Conservation (phyloP, 1,284 basidiomycete species). For the Cutaneotrichosporon mucoides region DNA sequence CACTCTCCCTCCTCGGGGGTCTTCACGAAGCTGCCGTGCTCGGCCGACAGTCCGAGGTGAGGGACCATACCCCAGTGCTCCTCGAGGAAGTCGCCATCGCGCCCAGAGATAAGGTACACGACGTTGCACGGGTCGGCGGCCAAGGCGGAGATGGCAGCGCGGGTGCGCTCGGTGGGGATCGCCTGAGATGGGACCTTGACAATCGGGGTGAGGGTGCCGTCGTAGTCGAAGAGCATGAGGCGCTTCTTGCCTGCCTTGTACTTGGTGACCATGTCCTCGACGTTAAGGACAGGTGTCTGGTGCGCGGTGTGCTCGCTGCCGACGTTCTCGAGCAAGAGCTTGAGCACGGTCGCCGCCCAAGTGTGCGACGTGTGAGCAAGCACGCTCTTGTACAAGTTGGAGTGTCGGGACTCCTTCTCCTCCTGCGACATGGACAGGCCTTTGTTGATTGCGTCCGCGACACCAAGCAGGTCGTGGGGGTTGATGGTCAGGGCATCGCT, state of each 20-base stretch:
- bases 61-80: slow-evolving; percentile 83
- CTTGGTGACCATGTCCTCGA: slow-evolving; percentile 58
- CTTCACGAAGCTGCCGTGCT: slow-evolving; percentile 91
- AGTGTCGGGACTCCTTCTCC: slow-evolving; percentile 77
- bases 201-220: slow-evolving; percentile 94
- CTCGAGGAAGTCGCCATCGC: slow-evolving; percentile 89
- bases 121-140: slow-evolving; percentile 78
- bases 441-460: slow-evolving; percentile 88
- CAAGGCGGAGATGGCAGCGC: slow-evolving; percentile 69
- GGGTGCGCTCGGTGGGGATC: slow-evolving; percentile 69
- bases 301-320: slow-evolving; percentile 76
- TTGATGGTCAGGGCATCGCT: slow-evolving; percentile 49
- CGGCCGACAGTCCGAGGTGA: slow-evolving; percentile 85
- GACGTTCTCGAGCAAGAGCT: slow-evolving; percentile 80
- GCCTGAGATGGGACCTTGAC: slow-evolving; percentile 91
- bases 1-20: slow-evolving; percentile 66
- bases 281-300: slow-evolving; percentile 79
- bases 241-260: slow-evolving; percentile 76
- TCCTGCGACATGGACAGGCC: slow-evolving; percentile 74
- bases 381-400: slow-evolving; percentile 73
- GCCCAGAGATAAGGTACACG: slow-evolving; percentile 95
- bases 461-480: slow-evolving; percentile 61
- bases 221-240: slow-evolving; percentile 93
- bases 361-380: slow-evolving; percentile 91
- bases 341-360: slow-evolving; percentile 89